Conservation (phyloP, 164 flowering plant genomes). For the Umbilicus rupestris region DNA sequence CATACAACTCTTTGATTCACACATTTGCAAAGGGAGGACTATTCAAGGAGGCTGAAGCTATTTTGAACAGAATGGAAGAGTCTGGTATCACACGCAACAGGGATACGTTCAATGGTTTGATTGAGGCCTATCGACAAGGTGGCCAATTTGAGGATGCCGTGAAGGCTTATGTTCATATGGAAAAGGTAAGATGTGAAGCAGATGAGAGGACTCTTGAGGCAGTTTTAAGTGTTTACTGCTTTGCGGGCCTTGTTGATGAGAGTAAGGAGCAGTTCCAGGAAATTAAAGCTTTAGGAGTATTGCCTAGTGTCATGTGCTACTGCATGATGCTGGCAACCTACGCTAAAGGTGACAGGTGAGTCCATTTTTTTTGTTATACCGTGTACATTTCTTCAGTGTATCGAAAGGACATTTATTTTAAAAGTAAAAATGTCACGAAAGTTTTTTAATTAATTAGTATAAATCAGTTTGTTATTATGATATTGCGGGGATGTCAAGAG, state of each 20-base stretch:
- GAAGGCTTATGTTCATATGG: constrained; percentile 78
- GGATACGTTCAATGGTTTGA: constrained; percentile 66
- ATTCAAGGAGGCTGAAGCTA: constrained; percentile 62
- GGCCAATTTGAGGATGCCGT: constrained; percentile 84
- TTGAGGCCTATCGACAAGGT: constrained; percentile 80
- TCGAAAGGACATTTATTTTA: no score
- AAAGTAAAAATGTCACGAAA: neutral
- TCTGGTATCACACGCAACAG: constrained; percentile 39
- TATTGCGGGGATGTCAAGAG: neutral
- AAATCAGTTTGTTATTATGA: neutral
- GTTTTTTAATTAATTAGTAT: neutral
- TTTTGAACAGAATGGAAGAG: constrained; percentile 53
- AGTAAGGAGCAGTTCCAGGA: constrained; percentile 72
- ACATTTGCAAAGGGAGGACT: constrained; percentile 78
- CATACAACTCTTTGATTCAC: constrained; percentile 61
- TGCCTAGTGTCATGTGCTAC: constrained; percentile 80
- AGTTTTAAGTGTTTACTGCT: constrained; percentile 78
- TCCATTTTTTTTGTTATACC: constrained; percentile 1
- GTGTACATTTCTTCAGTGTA: no score
- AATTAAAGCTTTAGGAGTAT: constrained; percentile 59
- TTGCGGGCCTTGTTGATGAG: constrained; percentile 84
- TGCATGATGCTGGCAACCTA: constrained; percentile 86
- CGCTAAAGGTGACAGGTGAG: constrained; percentile 75
- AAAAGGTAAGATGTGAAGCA: constrained; percentile 63
- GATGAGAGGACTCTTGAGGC: constrained; percentile 89